Evolutionary conservation across 768 basidiomycete genomes (phyloP), one percentile per base, ranked within the genome.

Genomic region (Coprinopsis marcescibilis): DNA sequence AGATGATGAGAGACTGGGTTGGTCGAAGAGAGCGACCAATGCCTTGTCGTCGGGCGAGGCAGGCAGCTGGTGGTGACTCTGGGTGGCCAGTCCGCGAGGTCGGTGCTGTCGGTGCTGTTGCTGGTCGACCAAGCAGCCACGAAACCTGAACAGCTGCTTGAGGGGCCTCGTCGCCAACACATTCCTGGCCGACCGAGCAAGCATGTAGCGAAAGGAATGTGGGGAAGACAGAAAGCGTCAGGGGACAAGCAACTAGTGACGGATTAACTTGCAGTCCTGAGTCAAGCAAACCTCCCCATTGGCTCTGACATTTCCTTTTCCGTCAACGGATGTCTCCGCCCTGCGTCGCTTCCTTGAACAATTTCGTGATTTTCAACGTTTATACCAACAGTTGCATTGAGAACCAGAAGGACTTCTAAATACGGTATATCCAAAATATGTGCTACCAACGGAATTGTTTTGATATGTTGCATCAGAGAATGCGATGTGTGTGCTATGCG

Each of bases 11-110:
- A 56, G 63, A 45, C 53, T 70, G 4, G 86, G 84, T 27, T 74
- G 72, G 67, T 91, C 88, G 62, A 90, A 89, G 48, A 86, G 75
- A 13, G 77, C 67, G 48, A 82, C 72, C 52, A 91, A 72, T 42
- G 79, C 72, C 43, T 67, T 68, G 65, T 89, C 87, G 57, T 87
- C 83, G 36, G 65, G 51, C 14, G 85, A 79, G 12, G 83, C 73
- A 14, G 82, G 81, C 36, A 81, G 73, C 32, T 68, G 68, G 25
- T 65, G 64, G 12, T 73, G 64, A 35, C 65, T 58, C 23, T 70
- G 61, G 15, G 73, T 76, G 20, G 76, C 54, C 55, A 61, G 68
- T 54, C 51, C 38, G 41, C 41, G 19, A 12, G 12, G 41, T 11
- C 26, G 15, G 11, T 29, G 41, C 15, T 30, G 41, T 30, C 41